Conservation (phyloP, 2,329 filamentous ascomycete genomes). For the Nannizzia gypsea region DNA sequence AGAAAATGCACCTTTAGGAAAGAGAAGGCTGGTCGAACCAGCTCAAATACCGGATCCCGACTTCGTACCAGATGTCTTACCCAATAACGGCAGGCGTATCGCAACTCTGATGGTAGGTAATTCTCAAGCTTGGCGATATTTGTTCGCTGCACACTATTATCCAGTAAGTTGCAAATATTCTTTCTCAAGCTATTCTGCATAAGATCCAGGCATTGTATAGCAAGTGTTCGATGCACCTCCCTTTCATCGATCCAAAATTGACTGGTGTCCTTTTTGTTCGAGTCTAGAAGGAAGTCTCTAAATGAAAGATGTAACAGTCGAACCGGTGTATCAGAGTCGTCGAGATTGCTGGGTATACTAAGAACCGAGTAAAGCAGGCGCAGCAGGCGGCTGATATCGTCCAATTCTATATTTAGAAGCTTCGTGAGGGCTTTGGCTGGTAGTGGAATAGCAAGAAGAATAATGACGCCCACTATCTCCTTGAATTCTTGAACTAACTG, state of each 20-base stretch:
- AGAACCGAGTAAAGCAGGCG: constrained; percentile 12
- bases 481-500: constrained; percentile 9
- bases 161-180: constrained; percentile 9
- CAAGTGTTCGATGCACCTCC: constrained; percentile 19
- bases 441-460: constrained; percentile 12
- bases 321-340: constrained; percentile 6
- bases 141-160: neutral
- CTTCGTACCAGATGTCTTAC: constrained; percentile 17
- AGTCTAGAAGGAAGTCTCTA: constrained; percentile 20
- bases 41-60: too few species aligned
- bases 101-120: constrained; percentile 12
- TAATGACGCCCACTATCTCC: constrained; percentile 13
- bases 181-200: constrained; percentile 6
- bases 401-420: constrained; percentile 6
- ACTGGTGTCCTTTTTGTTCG: neutral
- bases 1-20: too few species aligned
- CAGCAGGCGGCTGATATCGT: constrained; percentile 8
- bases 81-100: constrained; percentile 19
- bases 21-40: too few species aligned
- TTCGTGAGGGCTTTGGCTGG: constrained; percentile 10
- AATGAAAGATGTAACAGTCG: constrained; percentile 19
- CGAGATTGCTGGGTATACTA: constrained; percentile 4
- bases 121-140: constrained; percentile 2
- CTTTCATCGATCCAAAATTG: constrained; percentile 22
- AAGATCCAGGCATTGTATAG: constrained; percentile 17